A percentile compares a stretch with the other conserved stretches of the same genome.
Conservation (phyloP, 176 grass and related monocot species). For the Olyra latifolia region DNA sequence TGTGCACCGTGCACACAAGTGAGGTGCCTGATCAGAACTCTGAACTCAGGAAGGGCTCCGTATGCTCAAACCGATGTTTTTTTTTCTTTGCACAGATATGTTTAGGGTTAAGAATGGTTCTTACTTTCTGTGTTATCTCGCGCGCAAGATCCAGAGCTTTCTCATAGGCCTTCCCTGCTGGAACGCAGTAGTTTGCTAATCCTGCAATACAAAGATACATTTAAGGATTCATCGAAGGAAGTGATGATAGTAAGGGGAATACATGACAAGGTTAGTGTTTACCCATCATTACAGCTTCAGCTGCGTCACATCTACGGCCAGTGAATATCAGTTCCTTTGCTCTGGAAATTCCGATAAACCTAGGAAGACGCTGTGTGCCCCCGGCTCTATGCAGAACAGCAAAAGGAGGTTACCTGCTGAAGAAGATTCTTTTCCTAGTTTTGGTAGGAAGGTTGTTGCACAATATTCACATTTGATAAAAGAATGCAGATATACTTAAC, state of each 20-base stretch:
- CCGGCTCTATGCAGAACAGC: conserved; percentile 53
- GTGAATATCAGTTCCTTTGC: conserved; percentile 91
- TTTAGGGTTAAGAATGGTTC: not conserved
- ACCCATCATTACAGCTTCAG: conserved; percentile 71
- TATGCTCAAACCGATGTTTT: not conserved
- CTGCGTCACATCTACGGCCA: conserved; percentile 51
- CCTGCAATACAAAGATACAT: conserved; percentile 29
- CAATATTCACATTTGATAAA: not conserved
- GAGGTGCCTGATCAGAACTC: not conserved
- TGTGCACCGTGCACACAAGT: not conserved
- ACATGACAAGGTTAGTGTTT: conserved; percentile 15
- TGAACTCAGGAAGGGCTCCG: not conserved
- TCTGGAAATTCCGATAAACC: conserved; percentile 68
- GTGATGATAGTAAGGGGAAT: not conserved
- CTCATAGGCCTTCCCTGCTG: conserved; percentile 54
- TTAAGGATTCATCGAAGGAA: not conserved
- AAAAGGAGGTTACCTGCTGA: conserved; percentile 8
- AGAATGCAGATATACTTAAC: not conserved
- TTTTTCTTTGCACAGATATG: not conserved
- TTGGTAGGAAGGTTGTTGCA: not conserved
- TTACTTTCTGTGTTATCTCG: conserved; percentile 74
- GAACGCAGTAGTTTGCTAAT: conserved; percentile 72
- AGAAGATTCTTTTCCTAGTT: conserved; percentile 12
- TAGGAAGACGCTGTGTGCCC: conserved; percentile 79
- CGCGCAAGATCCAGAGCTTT: conserved; percentile 71